These are phyloP conservation scores for Voacanga thouarsii DNA, from an alignment of 257 asterid genomes.

Conservation along the genomic window DNA sequence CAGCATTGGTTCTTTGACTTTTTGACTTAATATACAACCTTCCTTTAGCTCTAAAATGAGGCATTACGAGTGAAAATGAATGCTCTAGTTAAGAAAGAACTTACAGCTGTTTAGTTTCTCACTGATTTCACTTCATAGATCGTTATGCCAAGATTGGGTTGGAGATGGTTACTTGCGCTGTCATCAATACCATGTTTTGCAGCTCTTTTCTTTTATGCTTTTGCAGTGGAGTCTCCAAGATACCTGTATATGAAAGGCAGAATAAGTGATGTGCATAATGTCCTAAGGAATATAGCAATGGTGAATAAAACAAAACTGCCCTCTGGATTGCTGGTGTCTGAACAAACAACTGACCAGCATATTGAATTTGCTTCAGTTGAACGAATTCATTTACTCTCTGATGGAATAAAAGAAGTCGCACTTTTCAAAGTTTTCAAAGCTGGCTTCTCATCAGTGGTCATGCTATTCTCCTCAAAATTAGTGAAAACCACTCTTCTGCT, in stretches of 20 bases:
- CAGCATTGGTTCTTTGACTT: background rate
- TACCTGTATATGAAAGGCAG: conserved; percentile 47
- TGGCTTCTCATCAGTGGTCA: conserved; percentile 32
- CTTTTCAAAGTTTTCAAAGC: conserved; percentile 27
- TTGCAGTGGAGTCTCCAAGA: conserved; percentile 68
- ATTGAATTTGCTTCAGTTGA: conserved; percentile 26
- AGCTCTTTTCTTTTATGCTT: conserved; percentile 48
- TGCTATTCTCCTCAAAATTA: conserved; percentile 48
- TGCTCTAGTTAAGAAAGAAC: background rate
- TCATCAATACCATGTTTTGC: conserved; percentile 63
- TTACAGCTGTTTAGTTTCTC: background rate
- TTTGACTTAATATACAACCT: background rate
- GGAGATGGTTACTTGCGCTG: conserved; percentile 80
- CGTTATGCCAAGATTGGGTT: conserved; percentile 59
- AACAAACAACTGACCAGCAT: conserved; percentile 23
- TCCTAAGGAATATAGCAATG: conserved; percentile 48
- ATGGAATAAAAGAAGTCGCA: conserved; percentile 8
- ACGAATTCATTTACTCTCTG: conserved; percentile 30
- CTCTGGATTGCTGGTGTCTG: conserved; percentile 50
- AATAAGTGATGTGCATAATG: conserved; percentile 42
- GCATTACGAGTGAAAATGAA: background rate
- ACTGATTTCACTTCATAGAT: conserved; percentile 32
- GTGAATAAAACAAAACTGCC: conserved; percentile 51
- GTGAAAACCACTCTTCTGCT: conserved; percentile 48
- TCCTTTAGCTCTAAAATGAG: background rate